Evolutionary conservation across 2,329 filamentous ascomycete genomes (phyloP), one percentile per base, ranked within the genome.

Genomic region (Colletotrichum tanaceti): DNA sequence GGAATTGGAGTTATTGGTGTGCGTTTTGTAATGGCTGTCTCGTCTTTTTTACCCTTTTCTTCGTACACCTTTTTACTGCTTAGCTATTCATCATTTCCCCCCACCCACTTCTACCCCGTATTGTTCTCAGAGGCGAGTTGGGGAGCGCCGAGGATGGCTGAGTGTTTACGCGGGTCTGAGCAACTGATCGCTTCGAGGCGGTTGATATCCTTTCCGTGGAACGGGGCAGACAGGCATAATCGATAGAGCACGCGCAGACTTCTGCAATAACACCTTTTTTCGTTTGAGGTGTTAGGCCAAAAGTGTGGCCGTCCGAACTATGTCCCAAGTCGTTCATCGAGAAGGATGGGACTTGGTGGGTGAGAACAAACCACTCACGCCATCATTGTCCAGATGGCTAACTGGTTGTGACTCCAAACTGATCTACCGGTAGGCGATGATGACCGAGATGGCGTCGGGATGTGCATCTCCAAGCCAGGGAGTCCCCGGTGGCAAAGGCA

Each of bases 401-500:
- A 35, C 32, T 35, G 9, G 32, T 35, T 9, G 32, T 35, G 32
- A 35, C 32, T 35, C 32, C 32, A 35, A 35, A 35, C 32, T 35
- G 32, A 35, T 35, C 3, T 10, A 35, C n/a, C n/a, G n/a, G n/a
- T n/a, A n/a, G 65, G 35, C 38, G 14, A 61, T 41, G 62, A 43
- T 41, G 62, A 43, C 50, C 50, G 53, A 57, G 50, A 57, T 61
- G 59, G 50, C 44, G 66, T 69, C 57, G 3, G 58, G 41, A 41
- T 61, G 47, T 28, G 22, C 50, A 20, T 55, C 43, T 35, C 20
- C 50, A 57, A 47, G 22, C 58, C 66, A 61, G 44, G 66, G 62
- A 65, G 49, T 66, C 57, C 66, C 62, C 20, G 28, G 66, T 69
- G 66, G 66, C 66, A 58, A 69, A 41, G 41, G 44, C 38, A 47